Conservation (phyloP, 2,329 filamentous ascomycete genomes). For the Fusarium sp. region DNA sequence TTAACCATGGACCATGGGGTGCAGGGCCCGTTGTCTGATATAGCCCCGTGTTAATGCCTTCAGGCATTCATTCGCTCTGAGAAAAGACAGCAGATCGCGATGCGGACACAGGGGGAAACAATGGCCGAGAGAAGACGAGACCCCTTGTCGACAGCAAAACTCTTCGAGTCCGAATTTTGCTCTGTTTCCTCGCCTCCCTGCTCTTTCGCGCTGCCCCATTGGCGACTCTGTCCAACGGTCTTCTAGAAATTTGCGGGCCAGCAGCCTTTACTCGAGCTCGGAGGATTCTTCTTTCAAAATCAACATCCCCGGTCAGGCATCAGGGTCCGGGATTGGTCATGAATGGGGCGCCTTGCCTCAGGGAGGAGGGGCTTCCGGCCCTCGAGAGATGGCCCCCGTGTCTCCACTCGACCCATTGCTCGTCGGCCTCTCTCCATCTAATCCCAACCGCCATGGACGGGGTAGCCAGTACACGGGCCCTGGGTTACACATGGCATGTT, state of each 20-base stretch:
- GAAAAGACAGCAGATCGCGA: slow-evolving; percentile 12
- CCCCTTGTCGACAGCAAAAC: slow-evolving; percentile 43
- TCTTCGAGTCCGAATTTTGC: slow-evolving; percentile 42
- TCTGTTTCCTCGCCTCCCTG: slow-evolving; percentile 42
- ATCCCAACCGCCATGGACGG: slow-evolving; percentile 40
- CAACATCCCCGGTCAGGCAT: slow-evolving; percentile 39
- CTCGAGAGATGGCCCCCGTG: slow-evolving; percentile 46
- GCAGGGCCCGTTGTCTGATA: slow-evolving; percentile 29
- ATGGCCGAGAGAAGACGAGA: slow-evolving; percentile 15
- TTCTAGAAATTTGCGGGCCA: slow-evolving; percentile 51
- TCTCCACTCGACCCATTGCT: slow-evolving; percentile 46
- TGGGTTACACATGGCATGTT: slow-evolving; percentile 36
- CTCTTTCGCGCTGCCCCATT: slow-evolving; percentile 39
- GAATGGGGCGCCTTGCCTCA: slow-evolving; percentile 35
- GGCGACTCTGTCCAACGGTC: slow-evolving; percentile 40
- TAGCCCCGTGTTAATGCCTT: slow-evolving; percentile 33
- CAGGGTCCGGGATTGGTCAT: slow-evolving; percentile 44
- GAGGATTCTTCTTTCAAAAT: slow-evolving; percentile 49
- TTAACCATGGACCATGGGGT: slow-evolving; percentile 20
- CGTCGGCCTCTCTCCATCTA: slow-evolving; percentile 41
- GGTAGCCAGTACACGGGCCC: slow-evolving; percentile 42
- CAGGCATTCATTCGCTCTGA: slow-evolving; percentile 14
- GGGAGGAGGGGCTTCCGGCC: slow-evolving; percentile 46
- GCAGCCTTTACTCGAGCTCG: slow-evolving; percentile 43
- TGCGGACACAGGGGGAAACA: slow-evolving; percentile 14